Percentiles rank a stretch among this genome's conserved stretches.
Conservation (phyloP, 192 early-diverging fungal species). For the Fimicolochytrium jonesii region DNA sequence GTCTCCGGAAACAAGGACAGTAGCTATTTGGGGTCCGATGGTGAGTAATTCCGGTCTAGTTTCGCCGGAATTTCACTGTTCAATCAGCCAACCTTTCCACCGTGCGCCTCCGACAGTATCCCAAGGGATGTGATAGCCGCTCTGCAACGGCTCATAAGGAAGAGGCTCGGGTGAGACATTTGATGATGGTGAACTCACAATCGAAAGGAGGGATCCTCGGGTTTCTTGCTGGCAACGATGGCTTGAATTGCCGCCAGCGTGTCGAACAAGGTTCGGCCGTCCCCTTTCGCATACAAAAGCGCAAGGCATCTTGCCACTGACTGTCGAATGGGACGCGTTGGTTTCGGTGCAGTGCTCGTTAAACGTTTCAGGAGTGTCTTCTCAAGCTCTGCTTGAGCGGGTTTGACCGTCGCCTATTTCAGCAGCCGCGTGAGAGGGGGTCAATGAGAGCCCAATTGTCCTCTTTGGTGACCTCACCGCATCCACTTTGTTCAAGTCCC, state of each 20-base stretch:
- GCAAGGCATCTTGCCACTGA: conserved; percentile 69
- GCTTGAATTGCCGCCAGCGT: conserved; percentile 63
- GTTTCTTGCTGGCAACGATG: conserved; percentile 52
- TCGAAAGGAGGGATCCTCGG: conserved; percentile 57
- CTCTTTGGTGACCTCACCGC: conserved; percentile 34
- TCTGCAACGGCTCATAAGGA: conserved; percentile 29
- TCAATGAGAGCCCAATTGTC: too few species aligned
- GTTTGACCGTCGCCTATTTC: conserved; percentile 58
- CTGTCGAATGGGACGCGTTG: conserved; percentile 62
- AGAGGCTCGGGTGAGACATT: not conserved
- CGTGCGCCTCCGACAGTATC: conserved; percentile 69
- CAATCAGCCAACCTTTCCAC: conserved; percentile 52
- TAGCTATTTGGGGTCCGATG: conserved; percentile 26
- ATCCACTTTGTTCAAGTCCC: conserved; percentile 53
- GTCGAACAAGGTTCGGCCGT: conserved; percentile 72
- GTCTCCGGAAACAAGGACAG: conserved; percentile 69
- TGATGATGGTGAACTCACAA: conserved; percentile 47
- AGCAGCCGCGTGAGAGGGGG: too few species aligned
- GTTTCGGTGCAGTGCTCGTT: conserved; percentile 55
- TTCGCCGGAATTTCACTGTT: not conserved
- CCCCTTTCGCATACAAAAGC: conserved; percentile 69
- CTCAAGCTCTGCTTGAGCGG: conserved; percentile 68
- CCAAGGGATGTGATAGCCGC: conserved; percentile 75
- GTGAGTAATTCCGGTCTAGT: not conserved
- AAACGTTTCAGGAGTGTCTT: conserved; percentile 68